Base-by-base conservation (phyloP, 2,329 filamentous ascomycete genomes). In the Xylaria sp. region DNA sequence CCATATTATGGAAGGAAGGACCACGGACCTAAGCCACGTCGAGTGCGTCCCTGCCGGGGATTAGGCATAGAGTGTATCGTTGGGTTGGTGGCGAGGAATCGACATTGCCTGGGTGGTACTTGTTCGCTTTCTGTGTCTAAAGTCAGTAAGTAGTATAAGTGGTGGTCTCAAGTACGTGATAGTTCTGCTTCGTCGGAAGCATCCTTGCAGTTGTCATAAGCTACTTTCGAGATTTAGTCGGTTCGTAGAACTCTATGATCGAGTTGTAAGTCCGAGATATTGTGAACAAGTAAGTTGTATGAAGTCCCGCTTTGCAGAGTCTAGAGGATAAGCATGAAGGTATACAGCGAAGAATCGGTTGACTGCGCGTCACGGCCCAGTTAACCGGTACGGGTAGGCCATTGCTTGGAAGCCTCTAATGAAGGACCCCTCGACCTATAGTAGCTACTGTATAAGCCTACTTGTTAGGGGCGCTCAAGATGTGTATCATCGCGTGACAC, bases 1-100 rank as follows among this genome's bases (percentile, higher is more conserved):
- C 50, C 7, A 42, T 42, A 17, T 51, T n/a, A 32, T 45, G 12
- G 24, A 11, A 57, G 24, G 27, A 59, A n/a, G n/a, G n/a, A n/a
- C 47, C 24, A 39, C 32, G 6, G 27, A 51, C 51, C 50, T 8
- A 45, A 64, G 56, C 50, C 57, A 65, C 56, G 19, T 48, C n/a
- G 1, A 34, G 21, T 54, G 60, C 27, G 50, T 60, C 32, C 55
- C 60, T 19, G n/a, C 50, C 42, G 5, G 36, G 27, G 14, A 19
- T 6, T 11, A 42, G 21, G 17, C n/a, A 19, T 21, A 42, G 39
- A 9, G 39, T 19, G 42, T 53, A 19, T 34, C 24, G 56, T 61
- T 17, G 27, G 56, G n/a, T 11, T 17, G 30, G 36, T 36, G 30
- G 30, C 14, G 30, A 61, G 19, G 12, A 27, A 24, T 27, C 21